Percentiles rank a stretch among this genome's conserved stretches.
Conservation (phyloP, 2,329 filamentous ascomycete species). For the Hirsutella rhossiliensis region DNA sequence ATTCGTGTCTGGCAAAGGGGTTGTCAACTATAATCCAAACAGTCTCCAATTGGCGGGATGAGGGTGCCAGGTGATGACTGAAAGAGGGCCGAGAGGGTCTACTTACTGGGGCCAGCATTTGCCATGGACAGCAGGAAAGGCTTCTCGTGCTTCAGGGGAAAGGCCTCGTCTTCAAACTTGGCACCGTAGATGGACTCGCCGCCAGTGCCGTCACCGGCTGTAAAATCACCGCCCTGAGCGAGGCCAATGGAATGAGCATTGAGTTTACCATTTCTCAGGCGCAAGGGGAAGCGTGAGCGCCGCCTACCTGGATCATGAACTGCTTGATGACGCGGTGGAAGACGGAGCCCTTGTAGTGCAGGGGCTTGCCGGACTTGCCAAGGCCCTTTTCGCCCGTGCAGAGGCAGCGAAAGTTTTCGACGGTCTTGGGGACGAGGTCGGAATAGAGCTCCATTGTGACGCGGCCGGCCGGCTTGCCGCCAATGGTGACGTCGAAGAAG, state of each 20-base stretch:
- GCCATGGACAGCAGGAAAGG: slow-evolving; percentile 96
- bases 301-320: slow-evolving; percentile 69
- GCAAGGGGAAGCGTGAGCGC: background rate
- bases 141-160: slow-evolving; percentile 79
- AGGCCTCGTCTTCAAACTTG: slow-evolving; percentile 97
- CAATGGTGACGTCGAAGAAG: slow-evolving; percentile 88
- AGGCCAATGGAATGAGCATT: background rate
- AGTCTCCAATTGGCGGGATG: background rate
- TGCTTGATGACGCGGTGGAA: slow-evolving; percentile 98
- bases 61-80: background rate
- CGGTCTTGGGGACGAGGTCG: slow-evolving; percentile 80
- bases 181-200: slow-evolving; percentile 95
- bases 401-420: slow-evolving; percentile 88
- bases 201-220: slow-evolving; percentile 83
- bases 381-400: slow-evolving; percentile 91
- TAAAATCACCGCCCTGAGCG: slow-evolving; percentile 85
- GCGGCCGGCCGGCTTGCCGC: slow-evolving; percentile 59
- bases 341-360: slow-evolving; percentile 84
- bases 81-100: background rate
- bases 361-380: slow-evolving; percentile 68
- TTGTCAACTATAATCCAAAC: background rate
- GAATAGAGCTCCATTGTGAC: slow-evolving; percentile 75
- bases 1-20: slow-evolving; percentile 56
- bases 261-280: background rate
- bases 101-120: slow-evolving; percentile 79